These are phyloP conservation scores for Ministeria vibrans DNA, from an alignment of 78 protist genomes.

Conservation along the genomic window DNA sequence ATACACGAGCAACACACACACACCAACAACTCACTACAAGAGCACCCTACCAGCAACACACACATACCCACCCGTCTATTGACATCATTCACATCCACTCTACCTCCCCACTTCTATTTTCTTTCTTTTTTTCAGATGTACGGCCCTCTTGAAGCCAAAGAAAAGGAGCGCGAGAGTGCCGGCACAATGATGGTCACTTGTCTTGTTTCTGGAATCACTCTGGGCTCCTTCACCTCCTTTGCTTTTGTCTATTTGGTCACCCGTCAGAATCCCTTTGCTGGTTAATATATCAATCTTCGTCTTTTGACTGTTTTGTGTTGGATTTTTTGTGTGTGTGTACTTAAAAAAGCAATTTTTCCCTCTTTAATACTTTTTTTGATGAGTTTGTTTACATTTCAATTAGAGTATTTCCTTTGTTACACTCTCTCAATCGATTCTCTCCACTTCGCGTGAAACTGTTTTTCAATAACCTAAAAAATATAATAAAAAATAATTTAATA, in stretches of 20 bases:
- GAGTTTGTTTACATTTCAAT: too few relatives aligned
- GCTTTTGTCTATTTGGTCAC: conserved; percentile 20
- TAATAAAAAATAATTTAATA: too few relatives aligned
- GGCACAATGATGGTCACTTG: conserved; percentile 33
- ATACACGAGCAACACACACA: not conserved
- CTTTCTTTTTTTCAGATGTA: too few relatives aligned
- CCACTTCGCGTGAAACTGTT: too few relatives aligned
- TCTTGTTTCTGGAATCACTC: conserved; percentile 15
- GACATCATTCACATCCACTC: not conserved
- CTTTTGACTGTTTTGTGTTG: not conserved
- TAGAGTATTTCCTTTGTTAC: too few relatives aligned
- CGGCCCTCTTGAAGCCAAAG: not conserved
- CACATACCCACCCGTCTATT: too few relatives aligned
- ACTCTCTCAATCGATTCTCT: too few relatives aligned
- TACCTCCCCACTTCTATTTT: too few relatives aligned
- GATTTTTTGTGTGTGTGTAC: not conserved
- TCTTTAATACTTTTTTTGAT: too few relatives aligned
- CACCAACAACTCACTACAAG: not conserved
- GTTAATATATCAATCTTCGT: not conserved
- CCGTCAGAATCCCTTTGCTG: not conserved
- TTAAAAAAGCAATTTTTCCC: too few relatives aligned
- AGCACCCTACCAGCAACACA: not conserved
- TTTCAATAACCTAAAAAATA: too few relatives aligned
- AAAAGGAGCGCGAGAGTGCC: conserved; percentile 11
- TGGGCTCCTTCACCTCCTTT: conserved; percentile 15